Base-by-base conservation (phyloP, 2,329 filamentous ascomycete species). In the Colletotrichum nymphaeae region DNA sequence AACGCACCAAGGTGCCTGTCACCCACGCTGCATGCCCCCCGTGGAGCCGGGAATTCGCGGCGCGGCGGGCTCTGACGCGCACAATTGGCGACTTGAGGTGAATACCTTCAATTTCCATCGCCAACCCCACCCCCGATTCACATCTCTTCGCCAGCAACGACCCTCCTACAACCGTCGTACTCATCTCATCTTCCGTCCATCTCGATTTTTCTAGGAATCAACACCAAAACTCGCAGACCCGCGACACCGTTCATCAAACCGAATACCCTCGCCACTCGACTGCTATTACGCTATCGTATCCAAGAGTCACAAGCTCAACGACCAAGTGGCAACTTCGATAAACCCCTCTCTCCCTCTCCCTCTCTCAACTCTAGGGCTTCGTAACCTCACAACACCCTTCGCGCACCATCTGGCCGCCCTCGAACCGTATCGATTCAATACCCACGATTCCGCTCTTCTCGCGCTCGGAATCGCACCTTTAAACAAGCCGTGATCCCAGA, bases 401-500 rank as follows among this genome's bases (percentile, higher is more conserved):
- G 35, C 35, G 49, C 35, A 28, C 26, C 62, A 19, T 22, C 55
- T 35, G 49, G 37, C n/a, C 57, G 67, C 69, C 2, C 37, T 32
- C 60, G 59, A 75, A 57, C 63, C 69, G 59, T 58, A 67, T 75
- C 16, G 32, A 73, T 72, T 72, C 74, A 26, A n/a, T 6, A 7
- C 52, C 11, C 22, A 57, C n/a, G 11, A 30, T 11, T 14, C 71
- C 66, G 75, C 76, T 79, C 77, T 77, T 78, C 75, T 74, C 71
- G 79, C 83, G 78, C 83, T 84, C 83, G 80, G 77, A 77, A 75
- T 78, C 79, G 87, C 88, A 88, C 93, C 93, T 95, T 96, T 95
- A 95, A 97, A 95, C 80, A 95, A 81, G 95, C 95, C 93, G 95
- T 95, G 93, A 88, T 92, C 93, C 92, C 77, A 77, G 93, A 93